phyloP scores from a whole-genome alignment of 208 protist genomes.

The Leptomonas pyrrhocoris region DNA sequence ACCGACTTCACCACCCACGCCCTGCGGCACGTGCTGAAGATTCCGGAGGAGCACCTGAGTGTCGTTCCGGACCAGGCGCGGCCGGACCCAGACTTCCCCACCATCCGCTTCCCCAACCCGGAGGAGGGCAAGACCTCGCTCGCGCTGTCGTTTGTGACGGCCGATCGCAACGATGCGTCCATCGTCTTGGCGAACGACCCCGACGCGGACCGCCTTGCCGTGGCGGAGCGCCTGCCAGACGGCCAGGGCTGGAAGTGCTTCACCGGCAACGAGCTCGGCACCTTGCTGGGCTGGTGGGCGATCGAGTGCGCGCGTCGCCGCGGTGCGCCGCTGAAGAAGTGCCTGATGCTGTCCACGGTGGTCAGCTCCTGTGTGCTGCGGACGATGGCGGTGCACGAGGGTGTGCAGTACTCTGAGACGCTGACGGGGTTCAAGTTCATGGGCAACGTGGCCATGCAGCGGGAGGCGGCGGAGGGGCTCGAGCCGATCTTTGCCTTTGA shows the following conservation, averaged over 20 bases:
- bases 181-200: conserved; percentile 99
- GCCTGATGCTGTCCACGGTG: conserved; percentile 71
- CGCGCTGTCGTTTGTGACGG: conserved; percentile 86
- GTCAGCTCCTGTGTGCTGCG: conserved; percentile 90
- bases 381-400: conserved; percentile 93
- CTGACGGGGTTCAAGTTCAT: conserved; percentile 99
- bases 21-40: conserved; percentile 68
- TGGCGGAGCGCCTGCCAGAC: conserved; percentile 83
- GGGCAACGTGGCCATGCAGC: conserved; percentile 82
- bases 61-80: conserved; percentile 85
- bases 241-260: conserved; percentile 93
- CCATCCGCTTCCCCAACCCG: conserved; percentile 98
- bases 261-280: conserved; percentile 98
- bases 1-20: conserved; percentile 65
- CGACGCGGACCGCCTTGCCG: conserved; percentile 97
- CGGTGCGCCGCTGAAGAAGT: conserved; percentile 49
- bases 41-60: conserved; percentile 53
- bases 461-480: conserved; percentile 30
- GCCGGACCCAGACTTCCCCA: conserved; percentile 98
- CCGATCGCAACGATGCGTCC: conserved; percentile 47
- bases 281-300: conserved; percentile 95
- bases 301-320: conserved; percentile 54
- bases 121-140: conserved; percentile 96
- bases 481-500: conserved; percentile 94
- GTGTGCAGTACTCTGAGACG: conserved; percentile 92